Conservation (phyloP, 768 basidiomycete genomes). For the Suillus paluster region DNA sequence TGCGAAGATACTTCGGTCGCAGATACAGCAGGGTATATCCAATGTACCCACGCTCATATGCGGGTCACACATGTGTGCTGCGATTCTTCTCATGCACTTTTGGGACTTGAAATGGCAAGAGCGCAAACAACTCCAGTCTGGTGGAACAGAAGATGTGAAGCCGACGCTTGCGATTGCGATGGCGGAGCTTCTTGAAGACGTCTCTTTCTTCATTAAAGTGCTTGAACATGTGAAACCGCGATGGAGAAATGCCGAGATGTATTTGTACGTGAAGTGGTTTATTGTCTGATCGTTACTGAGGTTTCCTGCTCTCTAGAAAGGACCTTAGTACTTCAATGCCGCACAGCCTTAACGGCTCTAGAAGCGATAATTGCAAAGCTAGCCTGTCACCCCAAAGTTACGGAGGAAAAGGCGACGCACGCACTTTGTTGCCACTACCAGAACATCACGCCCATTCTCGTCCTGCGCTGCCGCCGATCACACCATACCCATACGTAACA, state of each 20-base stretch:
- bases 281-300: conserved; percentile 37
- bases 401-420: conserved; percentile 12
- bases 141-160: conserved; percentile 32
- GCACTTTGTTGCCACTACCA: conserved; percentile 12
- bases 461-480: conserved; percentile 13
- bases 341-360: conserved; percentile 26
- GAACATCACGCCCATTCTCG: conserved; percentile 21
- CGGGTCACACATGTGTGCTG: conserved; percentile 54
- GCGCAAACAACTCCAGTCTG: conserved; percentile 31
- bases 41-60: conserved; percentile 49
- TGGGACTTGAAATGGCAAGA: conserved; percentile 61
- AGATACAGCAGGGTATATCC: conserved; percentile 49
- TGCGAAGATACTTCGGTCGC: conserved; percentile 59
- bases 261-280: conserved; percentile 37
- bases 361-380: conserved; percentile 21
- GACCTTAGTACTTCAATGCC: conserved; percentile 33
- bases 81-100: conserved; percentile 55
- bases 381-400: conserved; percentile 3
- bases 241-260: conserved; percentile 38
- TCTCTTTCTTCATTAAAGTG: conserved; percentile 33
- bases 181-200: conserved; percentile 35
- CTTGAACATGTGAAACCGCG: conserved; percentile 31
- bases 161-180: conserved; percentile 32
- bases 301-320: conserved; percentile 27
- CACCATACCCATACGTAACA: conserved; percentile 16